Evolutionary conservation across 2,329 filamentous ascomycete genomes (phyloP).

Genomic region (Alternaria conjuncta): DNA sequence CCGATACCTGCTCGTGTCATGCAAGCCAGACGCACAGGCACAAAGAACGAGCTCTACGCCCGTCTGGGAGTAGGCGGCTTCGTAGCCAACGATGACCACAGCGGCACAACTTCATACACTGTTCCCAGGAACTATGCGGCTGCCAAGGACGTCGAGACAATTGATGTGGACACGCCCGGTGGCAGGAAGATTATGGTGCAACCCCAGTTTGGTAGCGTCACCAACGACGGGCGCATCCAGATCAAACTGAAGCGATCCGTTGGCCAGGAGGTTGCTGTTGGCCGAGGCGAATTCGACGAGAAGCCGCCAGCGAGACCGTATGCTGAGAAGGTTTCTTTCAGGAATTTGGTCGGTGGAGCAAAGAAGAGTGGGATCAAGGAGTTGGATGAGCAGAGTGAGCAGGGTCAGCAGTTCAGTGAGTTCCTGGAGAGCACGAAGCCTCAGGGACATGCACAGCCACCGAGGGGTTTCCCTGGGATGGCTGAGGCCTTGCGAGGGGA

Average conservation of each 20-base stretch:
- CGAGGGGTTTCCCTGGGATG: constrained; percentile 8
- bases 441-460: not conserved
- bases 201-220: constrained; percentile 50
- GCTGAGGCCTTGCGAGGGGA: constrained; percentile 11
- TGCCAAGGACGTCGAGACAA: constrained; percentile 40
- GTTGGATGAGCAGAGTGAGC: constrained; percentile 29
- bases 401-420: constrained; percentile 19
- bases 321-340: constrained; percentile 13
- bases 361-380: constrained; percentile 23
- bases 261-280: constrained; percentile 33
- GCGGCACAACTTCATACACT: constrained; percentile 32
- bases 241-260: constrained; percentile 30
- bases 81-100: constrained; percentile 48
- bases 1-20: constrained; percentile 66
- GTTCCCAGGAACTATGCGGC: not conserved
- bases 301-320: constrained; percentile 24
- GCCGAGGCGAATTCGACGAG: constrained; percentile 35
- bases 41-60: constrained; percentile 33
- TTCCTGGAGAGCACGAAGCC: constrained; percentile 15
- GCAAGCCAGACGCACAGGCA: constrained; percentile 38
- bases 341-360: constrained; percentile 4
- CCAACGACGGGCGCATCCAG: constrained; percentile 38
- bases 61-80: constrained; percentile 55
- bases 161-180: constrained; percentile 53
- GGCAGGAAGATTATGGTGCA: constrained; percentile 62